Percentiles rank a stretch among this genome's conserved stretches.
Conservation (phyloP, 2,329 filamentous ascomycete genomes). For the Penicillium sp. region DNA sequence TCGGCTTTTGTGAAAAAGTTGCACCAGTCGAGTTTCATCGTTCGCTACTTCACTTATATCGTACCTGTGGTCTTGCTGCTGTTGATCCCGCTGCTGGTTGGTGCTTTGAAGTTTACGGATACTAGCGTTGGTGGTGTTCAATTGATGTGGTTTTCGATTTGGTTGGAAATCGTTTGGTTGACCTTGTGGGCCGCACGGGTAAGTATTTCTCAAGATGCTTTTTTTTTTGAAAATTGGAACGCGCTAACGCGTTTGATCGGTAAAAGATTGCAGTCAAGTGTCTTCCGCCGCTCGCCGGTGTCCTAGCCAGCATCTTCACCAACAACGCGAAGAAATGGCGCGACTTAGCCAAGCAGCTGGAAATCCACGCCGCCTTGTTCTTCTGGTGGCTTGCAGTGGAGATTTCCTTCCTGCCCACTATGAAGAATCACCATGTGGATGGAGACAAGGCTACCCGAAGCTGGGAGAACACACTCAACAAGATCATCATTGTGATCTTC, state of each 20-base stretch:
- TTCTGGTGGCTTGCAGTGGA: slow-evolving; percentile 87
- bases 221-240: background rate
- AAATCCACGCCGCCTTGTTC: slow-evolving; percentile 78
- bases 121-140: slow-evolving; percentile 67
- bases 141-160: slow-evolving; percentile 88
- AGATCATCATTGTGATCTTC: slow-evolving; percentile 79
- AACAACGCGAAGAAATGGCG: slow-evolving; percentile 91
- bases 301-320: slow-evolving; percentile 68
- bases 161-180: slow-evolving; percentile 90
- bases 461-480: slow-evolving; percentile 78
- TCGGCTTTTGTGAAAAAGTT: slow-evolving; percentile 60
- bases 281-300: slow-evolving; percentile 56
- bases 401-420: slow-evolving; percentile 76
- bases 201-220: slow-evolving; percentile 20
- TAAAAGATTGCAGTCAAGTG: slow-evolving; percentile 56
- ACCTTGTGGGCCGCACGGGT: slow-evolving; percentile 72
- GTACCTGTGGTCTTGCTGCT: slow-evolving; percentile 58
- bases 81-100: slow-evolving; percentile 62
- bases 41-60: slow-evolving; percentile 68
- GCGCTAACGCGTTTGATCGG: background rate
- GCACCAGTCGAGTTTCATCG: slow-evolving; percentile 59
- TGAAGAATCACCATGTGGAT: slow-evolving; percentile 59
- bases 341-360: slow-evolving; percentile 77
- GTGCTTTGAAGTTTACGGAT: slow-evolving; percentile 53
- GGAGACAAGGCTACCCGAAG: slow-evolving; percentile 48